Evolutionary conservation across 306 rosid genomes (phyloP).

Genomic region (Cicer cuneatum): DNA sequence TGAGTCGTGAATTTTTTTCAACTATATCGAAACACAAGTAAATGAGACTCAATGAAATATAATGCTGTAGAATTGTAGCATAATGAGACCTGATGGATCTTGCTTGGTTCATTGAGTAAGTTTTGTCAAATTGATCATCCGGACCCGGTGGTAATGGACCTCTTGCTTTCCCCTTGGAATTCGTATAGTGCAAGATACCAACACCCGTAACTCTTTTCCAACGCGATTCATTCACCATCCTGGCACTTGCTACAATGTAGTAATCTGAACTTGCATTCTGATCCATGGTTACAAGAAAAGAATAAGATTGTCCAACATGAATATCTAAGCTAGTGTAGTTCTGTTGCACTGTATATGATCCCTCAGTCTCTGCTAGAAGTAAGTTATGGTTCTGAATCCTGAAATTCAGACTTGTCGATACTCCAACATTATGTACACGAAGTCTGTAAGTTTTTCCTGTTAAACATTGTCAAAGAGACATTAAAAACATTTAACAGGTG

Average conservation of each 20-base stretch:
- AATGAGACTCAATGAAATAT: constrained; percentile 3
- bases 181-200: constrained; percentile 81
- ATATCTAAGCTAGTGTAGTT: constrained; percentile 93
- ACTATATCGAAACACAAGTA: not conserved
- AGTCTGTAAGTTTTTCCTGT: constrained; percentile 91
- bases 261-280: constrained; percentile 96
- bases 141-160: constrained; percentile 88
- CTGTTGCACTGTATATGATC: constrained; percentile 93
- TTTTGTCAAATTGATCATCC: constrained; percentile 83
- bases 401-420: constrained; percentile 91
- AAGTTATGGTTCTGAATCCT: constrained; percentile 92
- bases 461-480: constrained; percentile 22
- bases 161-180: constrained; percentile 90
- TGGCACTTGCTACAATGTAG: constrained; percentile 92
- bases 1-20: constrained; percentile 16
- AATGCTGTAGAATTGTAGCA: constrained; percentile 13
- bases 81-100: constrained; percentile 86
- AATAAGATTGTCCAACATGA: constrained; percentile 96
- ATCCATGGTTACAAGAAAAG: constrained; percentile 82
- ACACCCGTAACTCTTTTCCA: constrained; percentile 96
- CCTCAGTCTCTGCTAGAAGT: constrained; percentile 92
- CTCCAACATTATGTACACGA: constrained; percentile 92
- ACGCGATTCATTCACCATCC: constrained; percentile 81
- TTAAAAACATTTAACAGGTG: constrained; percentile 17
- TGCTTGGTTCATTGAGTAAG: constrained; percentile 99